These are phyloP conservation scores for Oryza longistaminata DNA, from an alignment of 176 grass and related monocot genomes.

Conservation along the genomic window DNA sequence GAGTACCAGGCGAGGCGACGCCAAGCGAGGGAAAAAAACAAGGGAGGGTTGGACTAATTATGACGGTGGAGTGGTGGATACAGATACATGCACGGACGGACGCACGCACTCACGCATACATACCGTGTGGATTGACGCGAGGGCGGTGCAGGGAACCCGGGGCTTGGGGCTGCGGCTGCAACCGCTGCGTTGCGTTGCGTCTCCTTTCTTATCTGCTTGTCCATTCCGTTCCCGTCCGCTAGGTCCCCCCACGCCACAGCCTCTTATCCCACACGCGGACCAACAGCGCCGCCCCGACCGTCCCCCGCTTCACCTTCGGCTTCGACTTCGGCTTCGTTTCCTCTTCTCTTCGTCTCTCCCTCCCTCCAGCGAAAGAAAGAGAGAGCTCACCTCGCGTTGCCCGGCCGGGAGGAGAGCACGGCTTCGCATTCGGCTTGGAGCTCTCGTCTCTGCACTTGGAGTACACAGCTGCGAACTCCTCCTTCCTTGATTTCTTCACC, in stretches of 20 bases:
- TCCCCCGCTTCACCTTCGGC: background rate
- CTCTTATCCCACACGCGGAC: constrained; percentile 39
- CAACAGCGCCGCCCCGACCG: background rate
- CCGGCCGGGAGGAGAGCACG: background rate
- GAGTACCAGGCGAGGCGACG: background rate
- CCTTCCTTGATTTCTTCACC: background rate
- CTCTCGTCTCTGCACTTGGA: background rate
- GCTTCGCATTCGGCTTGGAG: constrained; percentile 12
- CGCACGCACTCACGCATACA: constrained; percentile 1
- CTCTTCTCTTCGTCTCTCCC: background rate
- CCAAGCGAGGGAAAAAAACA: background rate
- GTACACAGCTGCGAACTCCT: background rate
- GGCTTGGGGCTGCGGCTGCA: background rate
- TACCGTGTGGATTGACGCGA: constrained; percentile 21
- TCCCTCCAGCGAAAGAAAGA: background rate
- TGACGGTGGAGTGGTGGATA: background rate
- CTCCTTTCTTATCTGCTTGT: constrained; percentile 43
- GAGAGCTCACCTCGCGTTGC: background rate
- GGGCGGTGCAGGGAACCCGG: constrained; percentile 38
- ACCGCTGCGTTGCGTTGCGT: constrained; percentile 12
- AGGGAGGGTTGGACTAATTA: background rate
- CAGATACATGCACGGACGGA: background rate
- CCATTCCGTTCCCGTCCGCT: constrained; percentile 19
- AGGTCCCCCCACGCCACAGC: constrained; percentile 20
- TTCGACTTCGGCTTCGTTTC: background rate